Evolutionary conservation across 768 basidiomycete genomes (phyloP), one percentile per base, ranked within the genome.

Genomic region (Tulasnella sp.): DNA sequence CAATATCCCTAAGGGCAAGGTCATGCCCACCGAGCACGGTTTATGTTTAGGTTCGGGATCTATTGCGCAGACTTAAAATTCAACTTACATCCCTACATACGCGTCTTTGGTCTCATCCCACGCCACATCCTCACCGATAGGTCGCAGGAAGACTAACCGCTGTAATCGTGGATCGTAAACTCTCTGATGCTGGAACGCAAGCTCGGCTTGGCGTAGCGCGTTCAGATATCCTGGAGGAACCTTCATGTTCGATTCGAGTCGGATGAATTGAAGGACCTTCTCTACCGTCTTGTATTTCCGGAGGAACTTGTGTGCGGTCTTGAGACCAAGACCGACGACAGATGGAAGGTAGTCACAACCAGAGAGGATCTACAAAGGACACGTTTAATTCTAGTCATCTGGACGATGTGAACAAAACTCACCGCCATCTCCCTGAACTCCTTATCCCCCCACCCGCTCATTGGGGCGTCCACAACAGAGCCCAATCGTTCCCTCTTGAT

Each of bases 341-440:
- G 88, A 93, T 8, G 88, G 80, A 21, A 98, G 76, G 70, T 94
- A 94, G 68, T 94, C 92, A 68, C 92, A 94, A 15, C 92, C 92
- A 62, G 86, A 88, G 56, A 94, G 74, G 68, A 94, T 92, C 54
- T 66, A 56, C n/a, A 21, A 15, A 50, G 9, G 11, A 43, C 10
- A 15, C 2, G 5, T 34, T 30, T 53, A n/a, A 53, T 8, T 41
- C n/a, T n/a, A 34, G 1, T 3, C 19, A n/a, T 21, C n/a, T 15
- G 19, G n/a, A 11, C 25, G 11, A 51, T 10, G 48, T 24, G 7
- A 38, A 5, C 38, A 12, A 2, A 1, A 69, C 72, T 64, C 53
- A 73, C 73, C 2, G 91, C 85, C 91, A 94, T 96, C 42, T 87
- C 77, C 22, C 94, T 80, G 67, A 98, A 97, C 70, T 96, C 87